These are phyloP conservation scores for Emergomyces pasteurianus DNA, from an alignment of 2,329 filamentous ascomycete species.

Conservation along the genomic window DNA sequence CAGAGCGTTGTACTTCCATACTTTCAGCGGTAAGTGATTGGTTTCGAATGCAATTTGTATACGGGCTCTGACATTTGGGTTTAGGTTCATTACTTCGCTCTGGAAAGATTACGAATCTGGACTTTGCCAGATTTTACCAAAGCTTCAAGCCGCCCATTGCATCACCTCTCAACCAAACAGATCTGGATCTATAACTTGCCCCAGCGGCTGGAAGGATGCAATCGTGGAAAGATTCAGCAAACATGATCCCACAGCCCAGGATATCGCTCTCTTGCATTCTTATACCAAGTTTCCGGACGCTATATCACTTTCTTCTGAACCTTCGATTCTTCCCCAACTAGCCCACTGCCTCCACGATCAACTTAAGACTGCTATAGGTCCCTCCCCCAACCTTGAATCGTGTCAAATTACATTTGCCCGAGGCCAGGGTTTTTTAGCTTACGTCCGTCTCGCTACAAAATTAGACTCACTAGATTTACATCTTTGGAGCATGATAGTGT, in stretches of 20 bases:
- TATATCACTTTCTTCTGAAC: conserved; percentile 45
- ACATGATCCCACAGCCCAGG: conserved; percentile 36
- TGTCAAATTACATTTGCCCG: conserved; percentile 61
- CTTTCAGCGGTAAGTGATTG: conserved; percentile 55
- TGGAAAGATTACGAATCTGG: conserved; percentile 60
- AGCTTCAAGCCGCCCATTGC: conserved; percentile 38
- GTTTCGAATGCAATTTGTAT: conserved; percentile 1
- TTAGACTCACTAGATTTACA: conserved; percentile 46
- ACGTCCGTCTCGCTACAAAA: conserved; percentile 52
- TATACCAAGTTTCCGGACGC: conserved; percentile 52
- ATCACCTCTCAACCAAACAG: conserved; percentile 40
- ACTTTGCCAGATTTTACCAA: conserved; percentile 56
- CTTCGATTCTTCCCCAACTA: conserved; percentile 54
- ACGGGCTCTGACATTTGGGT: conserved; percentile 13
- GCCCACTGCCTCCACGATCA: conserved; percentile 54
- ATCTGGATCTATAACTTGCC: conserved; percentile 29
- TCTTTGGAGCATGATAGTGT: conserved; percentile 54
- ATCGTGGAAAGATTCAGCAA: conserved; percentile 57
- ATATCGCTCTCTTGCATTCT: conserved; percentile 56
- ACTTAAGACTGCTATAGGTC: conserved; percentile 51
- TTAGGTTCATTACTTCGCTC: conserved; percentile 60
- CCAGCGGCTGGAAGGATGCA: conserved; percentile 53
- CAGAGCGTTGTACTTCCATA: conserved; percentile 64
- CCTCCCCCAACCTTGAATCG: conserved; percentile 46
- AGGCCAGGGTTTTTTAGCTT: conserved; percentile 62